Evolutionary conservation across 306 rosid genomes (phyloP).

Genomic region (Pterocarpus santalinus): DNA sequence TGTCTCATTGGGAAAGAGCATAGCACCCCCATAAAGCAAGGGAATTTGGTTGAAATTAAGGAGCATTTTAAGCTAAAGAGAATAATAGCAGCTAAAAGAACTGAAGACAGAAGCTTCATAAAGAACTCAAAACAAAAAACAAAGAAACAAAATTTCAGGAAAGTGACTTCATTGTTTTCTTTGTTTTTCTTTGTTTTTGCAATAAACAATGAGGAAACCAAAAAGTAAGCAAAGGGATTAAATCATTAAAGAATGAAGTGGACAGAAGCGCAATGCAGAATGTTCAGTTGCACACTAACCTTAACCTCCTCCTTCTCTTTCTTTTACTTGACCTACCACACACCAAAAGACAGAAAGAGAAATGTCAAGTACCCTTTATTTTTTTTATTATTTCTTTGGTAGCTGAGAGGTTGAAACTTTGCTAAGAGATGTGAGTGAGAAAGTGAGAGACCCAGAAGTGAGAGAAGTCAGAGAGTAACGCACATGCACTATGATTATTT

Average conservation of each 20-base stretch:
- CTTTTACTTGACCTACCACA: constrained; percentile 40
- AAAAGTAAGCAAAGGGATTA: not conserved
- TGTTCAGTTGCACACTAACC: constrained; percentile 36
- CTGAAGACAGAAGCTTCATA: constrained; percentile 40
- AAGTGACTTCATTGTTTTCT: constrained; percentile 44
- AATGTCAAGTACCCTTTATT: constrained; percentile 5
- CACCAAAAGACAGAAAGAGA: constrained; percentile 29
- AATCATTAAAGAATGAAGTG: not conserved
- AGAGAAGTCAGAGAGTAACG: constrained; percentile 33
- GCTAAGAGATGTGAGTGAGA: constrained; percentile 9
- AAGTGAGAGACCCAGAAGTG: not conserved
- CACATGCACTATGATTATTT: constrained; percentile 31
- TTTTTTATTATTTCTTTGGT: not conserved
- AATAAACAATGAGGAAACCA: not conserved
- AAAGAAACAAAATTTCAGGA: constrained; percentile 13
- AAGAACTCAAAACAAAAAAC: constrained; percentile 8
- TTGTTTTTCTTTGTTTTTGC: not conserved
- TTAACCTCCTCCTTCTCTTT: constrained; percentile 20
- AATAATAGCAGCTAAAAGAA: constrained; percentile 27
- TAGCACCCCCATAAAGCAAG: constrained; percentile 27
- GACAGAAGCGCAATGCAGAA: constrained; percentile 45
- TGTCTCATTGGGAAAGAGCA: constrained; percentile 37
- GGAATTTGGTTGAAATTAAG: constrained; percentile 47
- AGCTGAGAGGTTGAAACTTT: constrained; percentile 36
- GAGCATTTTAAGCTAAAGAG: constrained; percentile 46